phyloP scores from a whole-genome alignment of 805 yeast species.

The Candida dajiaensis region DNA sequence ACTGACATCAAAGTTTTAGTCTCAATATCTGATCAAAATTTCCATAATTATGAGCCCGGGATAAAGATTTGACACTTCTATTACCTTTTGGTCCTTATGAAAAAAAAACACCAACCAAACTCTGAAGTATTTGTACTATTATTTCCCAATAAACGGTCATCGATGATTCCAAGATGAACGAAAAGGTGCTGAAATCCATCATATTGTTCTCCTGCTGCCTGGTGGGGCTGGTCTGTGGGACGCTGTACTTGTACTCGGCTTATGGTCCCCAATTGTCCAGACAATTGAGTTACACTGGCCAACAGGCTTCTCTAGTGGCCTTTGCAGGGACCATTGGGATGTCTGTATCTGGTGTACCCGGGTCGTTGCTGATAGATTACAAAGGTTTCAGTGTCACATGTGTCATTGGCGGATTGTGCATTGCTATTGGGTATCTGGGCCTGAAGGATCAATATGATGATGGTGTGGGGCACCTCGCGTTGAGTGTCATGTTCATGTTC shows the following conservation, averaged over 20 bases:
- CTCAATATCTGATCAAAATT: too few relatives aligned
- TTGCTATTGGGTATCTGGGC: constrained; percentile 50
- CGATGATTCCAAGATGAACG: background rate
- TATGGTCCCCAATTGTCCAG: constrained; percentile 73
- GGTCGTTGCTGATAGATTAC: constrained; percentile 59
- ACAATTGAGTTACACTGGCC: constrained; percentile 50
- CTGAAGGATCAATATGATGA: constrained; percentile 45
- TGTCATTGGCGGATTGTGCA: constrained; percentile 41
- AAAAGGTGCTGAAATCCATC: constrained; percentile 3
- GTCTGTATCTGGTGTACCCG: constrained; percentile 60
- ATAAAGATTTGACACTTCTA: too few relatives aligned
- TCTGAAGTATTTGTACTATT: too few relatives aligned
- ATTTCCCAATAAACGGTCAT: background rate
- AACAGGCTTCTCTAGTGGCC: constrained; percentile 59
- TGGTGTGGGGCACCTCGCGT: constrained; percentile 30
- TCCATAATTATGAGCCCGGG: too few relatives aligned
- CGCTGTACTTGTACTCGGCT: constrained; percentile 68
- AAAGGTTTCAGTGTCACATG: constrained; percentile 53
- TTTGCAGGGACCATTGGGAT: constrained; percentile 62
- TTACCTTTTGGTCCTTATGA: too few relatives aligned
- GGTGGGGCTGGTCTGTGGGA: constrained; percentile 60
- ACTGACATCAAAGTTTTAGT: background rate
- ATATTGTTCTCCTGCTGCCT: constrained; percentile 17
- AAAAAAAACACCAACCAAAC: too few relatives aligned
- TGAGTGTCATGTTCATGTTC: constrained; percentile 43